phyloP scores from a whole-genome alignment of 768 basidiomycete species.

The Cyathus striatus region DNA sequence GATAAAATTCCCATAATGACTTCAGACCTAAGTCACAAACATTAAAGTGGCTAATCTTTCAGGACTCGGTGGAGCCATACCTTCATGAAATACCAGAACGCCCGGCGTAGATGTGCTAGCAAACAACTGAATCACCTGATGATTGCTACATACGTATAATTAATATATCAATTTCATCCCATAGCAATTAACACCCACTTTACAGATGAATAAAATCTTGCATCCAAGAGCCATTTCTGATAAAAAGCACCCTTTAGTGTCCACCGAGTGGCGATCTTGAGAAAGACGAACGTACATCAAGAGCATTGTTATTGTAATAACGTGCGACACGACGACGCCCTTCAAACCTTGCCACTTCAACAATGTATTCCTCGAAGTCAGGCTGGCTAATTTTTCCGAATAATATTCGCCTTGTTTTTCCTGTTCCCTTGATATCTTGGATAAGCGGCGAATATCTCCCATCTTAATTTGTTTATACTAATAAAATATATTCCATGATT shows the following conservation, averaged over 20 bases:
- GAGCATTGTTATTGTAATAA: not conserved
- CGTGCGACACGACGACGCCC: not conserved
- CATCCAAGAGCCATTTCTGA: not conserved
- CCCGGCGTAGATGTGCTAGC: not conserved
- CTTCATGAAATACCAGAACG: not conserved
- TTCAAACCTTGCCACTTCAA: not conserved
- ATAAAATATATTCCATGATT: not conserved
- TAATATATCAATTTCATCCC: not conserved
- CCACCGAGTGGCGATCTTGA: not conserved
- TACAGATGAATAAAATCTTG: not conserved
- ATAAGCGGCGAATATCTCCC: not conserved
- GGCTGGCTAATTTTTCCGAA: too few relatives aligned
- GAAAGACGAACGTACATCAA: not conserved
- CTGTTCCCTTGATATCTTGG: not conserved
- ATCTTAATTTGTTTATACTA: not conserved
- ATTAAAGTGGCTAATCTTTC: not conserved
- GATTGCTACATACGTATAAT: not conserved
- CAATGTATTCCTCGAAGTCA: not conserved
- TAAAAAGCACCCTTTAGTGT: not conserved
- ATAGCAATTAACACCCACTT: not conserved
- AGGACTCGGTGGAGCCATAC: not conserved
- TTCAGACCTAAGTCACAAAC: not conserved
- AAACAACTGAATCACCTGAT: not conserved
- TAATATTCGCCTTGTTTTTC: not conserved
- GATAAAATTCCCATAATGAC: not conserved